A percentile compares a stretch with the other conserved stretches of the same genome.
These are phyloP conservation scores for Talaromyces islandicus DNA, from an alignment of 2,329 filamentous ascomycete genomes.

Conservation along the genomic window DNA sequence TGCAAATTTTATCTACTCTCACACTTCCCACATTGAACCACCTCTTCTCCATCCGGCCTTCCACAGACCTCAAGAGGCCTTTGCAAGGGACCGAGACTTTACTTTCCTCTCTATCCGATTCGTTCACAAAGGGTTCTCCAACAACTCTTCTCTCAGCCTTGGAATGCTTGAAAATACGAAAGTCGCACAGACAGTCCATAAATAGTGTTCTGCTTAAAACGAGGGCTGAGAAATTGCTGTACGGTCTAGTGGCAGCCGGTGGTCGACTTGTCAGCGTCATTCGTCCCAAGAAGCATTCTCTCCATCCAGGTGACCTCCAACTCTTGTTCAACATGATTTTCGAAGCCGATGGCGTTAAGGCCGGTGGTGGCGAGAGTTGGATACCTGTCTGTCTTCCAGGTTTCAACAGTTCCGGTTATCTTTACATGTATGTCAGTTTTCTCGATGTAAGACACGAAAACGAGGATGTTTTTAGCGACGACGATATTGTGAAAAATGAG, in stretches of 20 bases:
- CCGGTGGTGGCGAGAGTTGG: slow-evolving; percentile 94
- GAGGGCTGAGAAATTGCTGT: slow-evolving; percentile 72
- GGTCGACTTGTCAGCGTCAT: slow-evolving; percentile 92
- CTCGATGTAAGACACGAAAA: slow-evolving; percentile 58
- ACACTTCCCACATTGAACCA: slow-evolving; percentile 80
- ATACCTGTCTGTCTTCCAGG: slow-evolving; percentile 91
- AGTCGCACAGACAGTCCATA: slow-evolving; percentile 77
- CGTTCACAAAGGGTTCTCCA: slow-evolving; percentile 86
- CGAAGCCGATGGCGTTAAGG: slow-evolving; percentile 84
- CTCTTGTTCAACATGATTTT: slow-evolving; percentile 99
- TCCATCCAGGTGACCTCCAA: slow-evolving; percentile 92
- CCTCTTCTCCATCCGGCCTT: slow-evolving; percentile 84
- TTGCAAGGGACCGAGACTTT: slow-evolving; percentile 87
- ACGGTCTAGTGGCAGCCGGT: slow-evolving; percentile 88
- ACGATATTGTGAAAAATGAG: slow-evolving; percentile 52
- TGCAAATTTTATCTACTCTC: slow-evolving; percentile 94
- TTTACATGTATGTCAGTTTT: slow-evolving; percentile 99
- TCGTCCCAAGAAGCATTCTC: slow-evolving; percentile 84
- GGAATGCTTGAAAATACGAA: slow-evolving; percentile 88
- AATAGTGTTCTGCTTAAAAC: slow-evolving; percentile 81
- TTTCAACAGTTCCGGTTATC: slow-evolving; percentile 92
- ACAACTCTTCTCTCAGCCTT: slow-evolving; percentile 82
- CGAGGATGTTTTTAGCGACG: slow-evolving; percentile 32
- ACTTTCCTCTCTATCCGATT: slow-evolving; percentile 86
- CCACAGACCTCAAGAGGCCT: slow-evolving; percentile 85